Percentiles rank a stretch among this genome's conserved stretches.
These are phyloP conservation scores for Blyttiomyces sp. DNA, from an alignment of 371 early-diverging fungal genomes.

Conservation along the genomic window DNA sequence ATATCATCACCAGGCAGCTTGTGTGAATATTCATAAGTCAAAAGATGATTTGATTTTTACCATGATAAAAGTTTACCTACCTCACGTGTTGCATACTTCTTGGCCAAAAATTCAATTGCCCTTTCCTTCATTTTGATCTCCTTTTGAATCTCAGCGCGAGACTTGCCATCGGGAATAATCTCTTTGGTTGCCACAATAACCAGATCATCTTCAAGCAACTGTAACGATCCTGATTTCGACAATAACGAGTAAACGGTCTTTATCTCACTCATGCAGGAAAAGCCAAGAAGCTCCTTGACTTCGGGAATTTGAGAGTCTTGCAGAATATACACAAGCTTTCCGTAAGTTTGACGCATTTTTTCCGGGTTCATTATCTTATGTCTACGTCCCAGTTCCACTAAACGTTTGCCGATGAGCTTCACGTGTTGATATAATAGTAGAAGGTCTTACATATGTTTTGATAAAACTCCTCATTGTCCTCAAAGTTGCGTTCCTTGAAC, in stretches of 20 bases:
- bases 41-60: too few relatives aligned
- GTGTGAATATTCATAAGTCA: neutral
- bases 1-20: slow-evolving; percentile 61
- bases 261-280: slow-evolving; percentile 77
- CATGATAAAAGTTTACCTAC: neutral
- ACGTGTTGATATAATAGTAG: neutral
- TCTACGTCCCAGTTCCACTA: slow-evolving; percentile 88
- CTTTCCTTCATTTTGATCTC: slow-evolving; percentile 89
- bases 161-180: slow-evolving; percentile 77
- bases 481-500: slow-evolving; percentile 78
- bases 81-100: slow-evolving; percentile 60
- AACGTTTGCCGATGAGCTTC: too few relatives aligned
- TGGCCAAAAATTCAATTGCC: slow-evolving; percentile 79
- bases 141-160: slow-evolving; percentile 64
- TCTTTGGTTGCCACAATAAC: slow-evolving; percentile 85
- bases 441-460: slow-evolving; percentile 58
- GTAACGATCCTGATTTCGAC: slow-evolving; percentile 59
- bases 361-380: slow-evolving; percentile 98
- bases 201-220: slow-evolving; percentile 73
- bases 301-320: slow-evolving; percentile 87
- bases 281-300: slow-evolving; percentile 77
- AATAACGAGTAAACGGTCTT: slow-evolving; percentile 83
- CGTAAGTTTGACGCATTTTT: slow-evolving; percentile 92
- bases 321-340: slow-evolving; percentile 90
- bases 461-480: slow-evolving; percentile 85